Evolutionary conservation across 1,139 yeast species (phyloP).

Genomic region (Saccharomyces hybrid): DNA sequence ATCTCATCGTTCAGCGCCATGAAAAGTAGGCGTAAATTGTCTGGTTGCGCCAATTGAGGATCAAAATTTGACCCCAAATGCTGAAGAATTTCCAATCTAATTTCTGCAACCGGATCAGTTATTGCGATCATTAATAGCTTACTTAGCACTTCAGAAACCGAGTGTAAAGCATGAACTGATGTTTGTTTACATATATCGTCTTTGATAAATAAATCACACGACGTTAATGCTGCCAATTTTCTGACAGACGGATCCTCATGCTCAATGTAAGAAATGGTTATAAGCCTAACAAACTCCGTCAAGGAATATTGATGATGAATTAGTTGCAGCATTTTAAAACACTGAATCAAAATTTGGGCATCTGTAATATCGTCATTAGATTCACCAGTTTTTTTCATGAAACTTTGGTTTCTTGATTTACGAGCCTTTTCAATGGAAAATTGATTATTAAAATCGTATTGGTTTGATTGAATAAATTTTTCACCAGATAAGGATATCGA

Average conservation of each 20-base stretch:
- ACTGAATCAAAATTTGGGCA: conserved; percentile 31
- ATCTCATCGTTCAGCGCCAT: conserved; percentile 90
- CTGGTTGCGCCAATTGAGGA: conserved; percentile 91
- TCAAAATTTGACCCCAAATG: conserved; percentile 73
- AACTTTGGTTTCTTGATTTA: conserved; percentile 68
- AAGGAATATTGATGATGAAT: conserved; percentile 73
- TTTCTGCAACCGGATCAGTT: conserved; percentile 84
- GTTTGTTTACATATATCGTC: conserved; percentile 85
- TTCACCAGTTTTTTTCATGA: conserved; percentile 48
- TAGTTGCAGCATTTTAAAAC: conserved; percentile 53
- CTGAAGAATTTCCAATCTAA: conserved; percentile 68
- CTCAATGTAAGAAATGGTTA: conserved; percentile 74
- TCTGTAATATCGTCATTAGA: conserved; percentile 30
- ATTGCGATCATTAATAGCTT: conserved; percentile 75
- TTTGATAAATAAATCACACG: conserved; percentile 62
- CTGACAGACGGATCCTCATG: conserved; percentile 75
- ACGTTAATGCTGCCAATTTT: conserved; percentile 76
- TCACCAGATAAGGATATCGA: conserved; percentile 78
- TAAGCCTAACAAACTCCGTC: conserved; percentile 79
- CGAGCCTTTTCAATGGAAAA: conserved; percentile 64
- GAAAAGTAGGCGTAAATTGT: conserved; percentile 73
- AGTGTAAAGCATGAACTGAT: conserved; percentile 73
- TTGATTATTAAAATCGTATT: conserved; percentile 56
- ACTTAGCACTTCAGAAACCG: conserved; percentile 79
- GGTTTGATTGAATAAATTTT: conserved; percentile 78